Base-by-base conservation (phyloP, 257 asterid species). In the Gentiana dahurica region DNA sequence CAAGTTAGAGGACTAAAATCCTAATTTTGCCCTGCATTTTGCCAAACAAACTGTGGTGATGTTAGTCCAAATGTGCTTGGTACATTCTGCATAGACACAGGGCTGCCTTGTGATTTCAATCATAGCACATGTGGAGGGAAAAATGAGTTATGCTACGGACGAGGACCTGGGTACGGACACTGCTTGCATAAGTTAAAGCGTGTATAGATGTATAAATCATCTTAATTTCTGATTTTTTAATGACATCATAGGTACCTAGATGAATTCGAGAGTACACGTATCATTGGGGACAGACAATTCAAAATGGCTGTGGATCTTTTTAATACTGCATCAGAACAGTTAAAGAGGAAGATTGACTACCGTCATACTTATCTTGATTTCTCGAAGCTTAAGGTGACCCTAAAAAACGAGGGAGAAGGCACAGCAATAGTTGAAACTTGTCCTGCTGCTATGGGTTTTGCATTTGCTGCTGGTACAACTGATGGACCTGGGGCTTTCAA, bases 381-480 rank as follows among this genome's bases (percentile, higher is more conserved):
- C 8, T 75, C 88, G 0, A 70, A 73, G 24, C 65, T 80, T 55
- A 65, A 80, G 33, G 83, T 83, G 33, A 68, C 67, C 13, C 44
- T 77, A 35, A 10, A 41, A 41, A 41, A 41, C 2, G 46, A 41
- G 10, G 46, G 46, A 4, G 79, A 58, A 8, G 78, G 75, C 13
- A 73, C 78, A n/a, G 54, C 52, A 57, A 71, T 73, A 3, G 92
- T 78, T 43, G 65, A 69, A 54, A 83, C 88, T 36, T 83, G 92
- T 65, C 88, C 85, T 6, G 92, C 85, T 8, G 88, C 92, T 0
- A 73, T 83, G 8, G 88, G 87, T 34, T 78, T 75, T 1, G 92
- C 83, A 12, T 83, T 80, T 57, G 88, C 88, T 1, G 88, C 88
- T 2, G 88, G 92, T 55, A 83, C 92, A n/a, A 83, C 88, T 4